Conservation (phyloP, 176 grass and related monocot genomes). For the Musa troglodytarum region DNA sequence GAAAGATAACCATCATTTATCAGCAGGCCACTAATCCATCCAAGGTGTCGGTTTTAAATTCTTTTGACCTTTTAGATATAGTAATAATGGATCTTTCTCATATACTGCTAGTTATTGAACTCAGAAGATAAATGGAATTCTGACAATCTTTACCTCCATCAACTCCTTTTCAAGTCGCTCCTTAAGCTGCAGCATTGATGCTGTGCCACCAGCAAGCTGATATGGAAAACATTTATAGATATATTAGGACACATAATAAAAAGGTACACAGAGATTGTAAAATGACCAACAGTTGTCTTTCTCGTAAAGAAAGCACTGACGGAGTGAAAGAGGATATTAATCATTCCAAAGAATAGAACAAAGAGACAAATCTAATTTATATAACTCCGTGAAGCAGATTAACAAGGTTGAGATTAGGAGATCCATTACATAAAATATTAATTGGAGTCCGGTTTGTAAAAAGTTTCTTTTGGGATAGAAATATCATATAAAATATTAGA, state of each 20-base stretch:
- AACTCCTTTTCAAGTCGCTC: constrained; percentile 98
- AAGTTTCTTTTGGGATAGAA: neutral
- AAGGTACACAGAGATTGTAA: neutral
- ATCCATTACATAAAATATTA: neutral
- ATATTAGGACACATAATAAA: neutral
- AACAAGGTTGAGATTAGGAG: neutral
- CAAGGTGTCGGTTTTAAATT: neutral
- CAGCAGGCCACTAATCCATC: neutral
- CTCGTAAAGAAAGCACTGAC: neutral
- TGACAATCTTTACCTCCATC: constrained; percentile 49
- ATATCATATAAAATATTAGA: neutral
- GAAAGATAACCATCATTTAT: neutral
- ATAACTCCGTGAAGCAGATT: too few species aligned
- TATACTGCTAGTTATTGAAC: neutral
- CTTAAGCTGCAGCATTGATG: constrained; percentile 93
- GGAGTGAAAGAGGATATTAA: neutral
- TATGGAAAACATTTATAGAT: constrained; percentile 21
- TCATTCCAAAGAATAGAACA: neutral
- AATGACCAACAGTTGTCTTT: neutral
- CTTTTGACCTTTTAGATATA: neutral
- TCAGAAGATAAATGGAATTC: neutral
- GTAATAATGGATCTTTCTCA: neutral
- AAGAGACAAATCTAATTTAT: too few species aligned
- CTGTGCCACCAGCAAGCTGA: constrained; percentile 94
- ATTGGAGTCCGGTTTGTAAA: neutral